Conservation (phyloP, 2,329 filamentous ascomycete genomes). For the Dryadomyces quercivorus region DNA sequence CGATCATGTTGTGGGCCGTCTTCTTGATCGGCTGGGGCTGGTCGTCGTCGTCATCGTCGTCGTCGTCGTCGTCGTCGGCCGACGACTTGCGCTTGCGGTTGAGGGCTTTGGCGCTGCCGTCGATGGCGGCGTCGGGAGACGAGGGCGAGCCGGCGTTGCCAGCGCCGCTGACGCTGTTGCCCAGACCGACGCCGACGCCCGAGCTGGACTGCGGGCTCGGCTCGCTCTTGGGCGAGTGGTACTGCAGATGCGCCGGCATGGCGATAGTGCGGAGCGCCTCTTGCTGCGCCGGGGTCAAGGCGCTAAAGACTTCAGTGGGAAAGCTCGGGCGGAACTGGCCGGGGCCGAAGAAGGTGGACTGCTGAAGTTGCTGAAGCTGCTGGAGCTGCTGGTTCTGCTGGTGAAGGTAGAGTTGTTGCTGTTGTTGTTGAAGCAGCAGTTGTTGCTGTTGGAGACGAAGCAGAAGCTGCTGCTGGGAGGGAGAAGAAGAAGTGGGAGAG, state of each 20-base stretch:
- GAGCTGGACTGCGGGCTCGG: conserved; percentile 44
- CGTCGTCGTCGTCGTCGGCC: conserved; percentile 45
- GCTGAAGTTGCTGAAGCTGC: conserved; percentile 3
- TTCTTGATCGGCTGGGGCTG: conserved; percentile 59
- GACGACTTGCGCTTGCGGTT: conserved; percentile 60
- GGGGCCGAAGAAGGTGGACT: conserved; percentile 13
- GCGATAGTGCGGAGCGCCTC: conserved; percentile 51
- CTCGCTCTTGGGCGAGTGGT: conserved; percentile 45
- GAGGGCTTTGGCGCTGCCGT: conserved; percentile 26
- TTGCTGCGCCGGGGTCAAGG: conserved; percentile 45
- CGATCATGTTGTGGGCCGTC: conserved; percentile 96
- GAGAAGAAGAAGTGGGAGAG: not conserved
- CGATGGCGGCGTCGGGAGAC: conserved; percentile 42
- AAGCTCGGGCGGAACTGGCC: conserved; percentile 16
- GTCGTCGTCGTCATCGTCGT: conserved; percentile 47
- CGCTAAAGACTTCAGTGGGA: conserved; percentile 22
- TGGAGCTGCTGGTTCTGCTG: conserved; percentile 5
- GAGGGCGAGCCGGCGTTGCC: conserved; percentile 22
- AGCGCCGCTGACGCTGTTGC: not conserved
- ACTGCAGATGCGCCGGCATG: conserved; percentile 51
- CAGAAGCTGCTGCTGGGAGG: not conserved
- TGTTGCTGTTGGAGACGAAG: conserved; percentile 1
- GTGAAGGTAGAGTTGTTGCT: conserved; percentile 4
- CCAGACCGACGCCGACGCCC: conserved; percentile 27
- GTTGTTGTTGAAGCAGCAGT: not conserved